phyloP scores from a whole-genome alignment of 768 basidiomycete genomes.

The Hydnum rufescens region DNA sequence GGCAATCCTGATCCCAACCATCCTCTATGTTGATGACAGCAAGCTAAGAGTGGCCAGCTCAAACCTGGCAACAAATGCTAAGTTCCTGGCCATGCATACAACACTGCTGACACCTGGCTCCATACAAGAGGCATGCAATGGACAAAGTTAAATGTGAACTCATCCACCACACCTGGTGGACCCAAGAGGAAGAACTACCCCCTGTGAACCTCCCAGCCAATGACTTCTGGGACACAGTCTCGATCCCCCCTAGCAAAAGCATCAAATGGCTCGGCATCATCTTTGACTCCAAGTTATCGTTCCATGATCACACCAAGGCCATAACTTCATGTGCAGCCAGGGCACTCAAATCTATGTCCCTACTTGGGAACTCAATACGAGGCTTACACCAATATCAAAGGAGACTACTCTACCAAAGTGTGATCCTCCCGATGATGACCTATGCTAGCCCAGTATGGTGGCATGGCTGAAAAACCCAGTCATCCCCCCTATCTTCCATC shows the following conservation, averaged over 20 bases:
- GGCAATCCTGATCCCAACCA: background rate
- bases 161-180: constrained; percentile 4
- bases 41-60: constrained; percentile 4
- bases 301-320: constrained; percentile 17
- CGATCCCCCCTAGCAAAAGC: background rate
- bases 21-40: constrained; percentile 8
- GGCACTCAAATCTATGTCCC: constrained; percentile 14
- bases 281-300: constrained; percentile 19
- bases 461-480: constrained; percentile 14
- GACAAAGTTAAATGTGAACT: constrained; percentile 5
- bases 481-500: constrained; percentile 13
- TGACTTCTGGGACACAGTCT: background rate
- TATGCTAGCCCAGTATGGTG: constrained; percentile 21
- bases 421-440: constrained; percentile 19
- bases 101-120: constrained; percentile 3
- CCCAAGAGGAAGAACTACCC: background rate
- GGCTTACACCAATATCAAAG: constrained; percentile 19
- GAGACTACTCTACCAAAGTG: constrained; percentile 16
- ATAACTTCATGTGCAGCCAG: constrained; percentile 14
- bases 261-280: constrained; percentile 19
- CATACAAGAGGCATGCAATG: background rate
- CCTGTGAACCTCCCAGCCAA: background rate
- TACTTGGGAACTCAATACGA: constrained; percentile 19
- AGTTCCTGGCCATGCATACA: background rate
- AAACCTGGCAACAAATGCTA: constrained; percentile 3